A percentile compares a stretch with the other conserved stretches of the same genome.
Conservation (phyloP, 148 eudicot genomes). For the Pharnaceum exiguum region DNA sequence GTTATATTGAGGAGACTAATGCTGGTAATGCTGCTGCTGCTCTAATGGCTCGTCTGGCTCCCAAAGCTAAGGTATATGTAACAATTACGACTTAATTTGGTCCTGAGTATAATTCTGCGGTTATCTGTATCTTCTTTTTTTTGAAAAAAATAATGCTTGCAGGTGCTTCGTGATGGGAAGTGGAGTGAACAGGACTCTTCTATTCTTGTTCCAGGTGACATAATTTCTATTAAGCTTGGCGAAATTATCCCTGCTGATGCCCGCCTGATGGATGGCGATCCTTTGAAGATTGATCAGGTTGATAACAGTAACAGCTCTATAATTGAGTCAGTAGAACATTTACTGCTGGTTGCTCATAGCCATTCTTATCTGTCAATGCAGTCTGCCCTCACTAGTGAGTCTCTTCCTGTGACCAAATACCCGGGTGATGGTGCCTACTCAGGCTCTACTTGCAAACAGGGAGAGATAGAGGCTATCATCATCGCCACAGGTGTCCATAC, state of each 20-base stretch:
- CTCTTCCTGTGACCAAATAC: conserved; percentile 47
- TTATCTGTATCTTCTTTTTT: not conserved
- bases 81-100: not conserved
- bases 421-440: conserved; percentile 46
- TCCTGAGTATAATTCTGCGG: not conserved
- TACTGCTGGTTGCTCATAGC: not conserved
- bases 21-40: conserved; percentile 49
- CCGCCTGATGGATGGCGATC: conserved; percentile 60
- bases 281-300: conserved; percentile 54
- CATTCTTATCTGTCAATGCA: conserved; percentile 18
- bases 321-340: not conserved
- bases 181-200: conserved; percentile 56
- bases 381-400: conserved; percentile 57
- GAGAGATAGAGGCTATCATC: conserved; percentile 52
- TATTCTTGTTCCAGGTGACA: conserved; percentile 54
- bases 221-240: conserved; percentile 50
- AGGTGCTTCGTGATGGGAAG: conserved; percentile 55
- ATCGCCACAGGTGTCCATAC: conserved; percentile 53
- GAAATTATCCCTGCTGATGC: conserved; percentile 61
- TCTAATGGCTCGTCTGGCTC: conserved; percentile 45
- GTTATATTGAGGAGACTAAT: conserved; percentile 43
- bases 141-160: not conserved
- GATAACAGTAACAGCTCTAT: not conserved
- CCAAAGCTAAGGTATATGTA: conserved; percentile 31
- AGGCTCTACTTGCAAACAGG: conserved; percentile 55